Evolutionary conservation across 2,329 filamentous ascomycete species (phyloP).

Genomic region (Colletotrichum salicis): DNA sequence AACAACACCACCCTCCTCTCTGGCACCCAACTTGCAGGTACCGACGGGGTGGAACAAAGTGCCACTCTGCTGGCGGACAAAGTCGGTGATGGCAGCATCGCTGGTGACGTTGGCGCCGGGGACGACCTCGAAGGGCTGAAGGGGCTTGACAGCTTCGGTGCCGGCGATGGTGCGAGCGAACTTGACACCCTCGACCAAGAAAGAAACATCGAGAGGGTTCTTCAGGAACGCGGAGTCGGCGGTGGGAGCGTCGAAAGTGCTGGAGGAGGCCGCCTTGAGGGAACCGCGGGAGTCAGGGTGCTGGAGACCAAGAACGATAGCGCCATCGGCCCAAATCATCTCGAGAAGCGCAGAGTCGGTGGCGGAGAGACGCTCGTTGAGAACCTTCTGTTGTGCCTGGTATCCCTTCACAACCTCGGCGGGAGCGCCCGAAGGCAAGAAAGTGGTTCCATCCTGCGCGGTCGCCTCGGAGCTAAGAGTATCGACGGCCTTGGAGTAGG

Average conservation of each 20-base stretch:
- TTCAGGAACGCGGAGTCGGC: slow-evolving; percentile 52
- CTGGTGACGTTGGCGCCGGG: slow-evolving; percentile 30
- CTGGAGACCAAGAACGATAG: slow-evolving; percentile 45
- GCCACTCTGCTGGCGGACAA: slow-evolving; percentile 20
- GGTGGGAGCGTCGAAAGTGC: slow-evolving; percentile 47
- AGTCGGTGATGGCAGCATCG: slow-evolving; percentile 24
- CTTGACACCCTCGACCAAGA: slow-evolving; percentile 44
- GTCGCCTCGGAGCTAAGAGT: slow-evolving; percentile 43
- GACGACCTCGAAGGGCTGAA: slow-evolving; percentile 29
- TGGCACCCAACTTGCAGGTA: slow-evolving; percentile 47
- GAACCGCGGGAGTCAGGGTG: slow-evolving; percentile 53
- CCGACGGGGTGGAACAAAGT: slow-evolving; percentile 50
- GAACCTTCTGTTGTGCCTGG: slow-evolving; percentile 46
- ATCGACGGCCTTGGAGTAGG: slow-evolving; percentile 41
- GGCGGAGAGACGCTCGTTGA: slow-evolving; percentile 44
- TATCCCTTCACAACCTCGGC: slow-evolving; percentile 51
- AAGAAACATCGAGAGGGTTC: slow-evolving; percentile 50
- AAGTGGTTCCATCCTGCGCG: slow-evolving; percentile 46
- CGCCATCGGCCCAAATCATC: slow-evolving; percentile 46
- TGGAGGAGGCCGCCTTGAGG: slow-evolving; percentile 48
- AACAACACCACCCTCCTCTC: slow-evolving; percentile 45
- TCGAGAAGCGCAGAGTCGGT: slow-evolving; percentile 41
- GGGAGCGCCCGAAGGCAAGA: slow-evolving; percentile 47
- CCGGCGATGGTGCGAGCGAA: slow-evolving; percentile 46
- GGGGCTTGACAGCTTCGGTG: slow-evolving; percentile 14